Percentiles rank a stretch among this genome's conserved stretches.
Evolutionary conservation across 148 eudicot genomes (phyloP).

Genomic region (Nepenthes gracilis): DNA sequence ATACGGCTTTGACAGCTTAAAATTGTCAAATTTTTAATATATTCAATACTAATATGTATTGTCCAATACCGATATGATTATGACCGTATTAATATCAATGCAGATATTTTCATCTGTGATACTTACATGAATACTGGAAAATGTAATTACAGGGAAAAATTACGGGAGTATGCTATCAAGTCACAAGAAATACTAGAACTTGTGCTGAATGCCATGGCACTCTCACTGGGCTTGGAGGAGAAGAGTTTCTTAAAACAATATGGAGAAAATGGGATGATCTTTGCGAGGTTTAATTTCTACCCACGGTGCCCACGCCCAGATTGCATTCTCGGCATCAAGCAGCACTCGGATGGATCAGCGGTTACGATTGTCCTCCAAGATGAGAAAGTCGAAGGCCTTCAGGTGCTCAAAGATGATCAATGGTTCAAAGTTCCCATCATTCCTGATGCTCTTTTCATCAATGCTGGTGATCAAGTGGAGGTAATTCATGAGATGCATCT

Average conservation of each 20-base stretch:
- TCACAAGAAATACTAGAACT: conserved; percentile 2
- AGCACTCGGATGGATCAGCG: conserved; percentile 28
- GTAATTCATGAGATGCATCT: conserved; percentile 8
- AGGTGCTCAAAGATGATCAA: conserved; percentile 25
- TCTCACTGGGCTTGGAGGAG: conserved; percentile 20
- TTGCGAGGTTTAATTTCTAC: conserved; percentile 30
- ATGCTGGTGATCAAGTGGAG: conserved; percentile 45
- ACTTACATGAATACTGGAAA: too few relatives aligned
- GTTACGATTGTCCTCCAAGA: conserved; percentile 34
- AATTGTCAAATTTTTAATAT: too few relatives aligned
- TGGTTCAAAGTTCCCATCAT: conserved; percentile 35
- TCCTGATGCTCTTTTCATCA: conserved; percentile 30
- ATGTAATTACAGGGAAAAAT: conserved; percentile 8
- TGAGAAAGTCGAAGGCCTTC: conserved; percentile 39
- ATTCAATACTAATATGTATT: too few relatives aligned
- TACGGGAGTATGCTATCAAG: conserved; percentile 16
- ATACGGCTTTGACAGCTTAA: too few relatives aligned
- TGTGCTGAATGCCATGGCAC: conserved; percentile 25
- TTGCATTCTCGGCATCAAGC: conserved; percentile 23
- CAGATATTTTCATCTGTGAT: too few relatives aligned
- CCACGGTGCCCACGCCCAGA: conserved; percentile 36
- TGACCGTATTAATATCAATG: too few relatives aligned
- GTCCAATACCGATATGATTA: too few relatives aligned
- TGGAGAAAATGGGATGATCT: conserved; percentile 15
- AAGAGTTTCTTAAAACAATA: conserved; percentile 19